These are phyloP conservation scores for Plasmopara muralis DNA, from an alignment of 352 stramenopile genomes.

Conservation along the genomic window DNA sequence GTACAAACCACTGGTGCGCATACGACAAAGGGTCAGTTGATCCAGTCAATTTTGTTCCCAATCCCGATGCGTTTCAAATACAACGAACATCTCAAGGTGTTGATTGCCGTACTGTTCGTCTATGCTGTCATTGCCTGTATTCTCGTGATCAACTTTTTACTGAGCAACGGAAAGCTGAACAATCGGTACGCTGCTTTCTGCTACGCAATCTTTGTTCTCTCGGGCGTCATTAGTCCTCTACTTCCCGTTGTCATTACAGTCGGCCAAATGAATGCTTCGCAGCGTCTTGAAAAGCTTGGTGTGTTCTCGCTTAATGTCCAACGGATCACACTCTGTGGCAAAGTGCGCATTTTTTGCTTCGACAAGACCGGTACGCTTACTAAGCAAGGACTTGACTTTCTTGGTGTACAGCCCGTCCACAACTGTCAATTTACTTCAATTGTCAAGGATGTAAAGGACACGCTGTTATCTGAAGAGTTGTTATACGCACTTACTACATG, in stretches of 20 bases:
- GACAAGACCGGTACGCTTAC: slow-evolving; percentile 92
- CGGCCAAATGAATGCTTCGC: slow-evolving; percentile 75
- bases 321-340: slow-evolving; percentile 43
- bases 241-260: slow-evolving; percentile 87
- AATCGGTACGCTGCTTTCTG: slow-evolving; percentile 64
- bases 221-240: slow-evolving; percentile 69
- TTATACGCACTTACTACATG: slow-evolving; percentile 73
- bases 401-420: slow-evolving; percentile 47
- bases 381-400: slow-evolving; percentile 85
- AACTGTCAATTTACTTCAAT: slow-evolving; percentile 36
- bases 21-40: slow-evolving; percentile 79
- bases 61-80: slow-evolving; percentile 88
- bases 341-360: slow-evolving; percentile 74
- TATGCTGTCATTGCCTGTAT: slow-evolving; percentile 64
- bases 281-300: slow-evolving; percentile 61
- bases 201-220: slow-evolving; percentile 80
- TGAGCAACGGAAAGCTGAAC: slow-evolving; percentile 50
- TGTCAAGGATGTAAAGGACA: slow-evolving; percentile 52
- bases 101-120: slow-evolving; percentile 74
- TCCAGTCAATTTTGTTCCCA: slow-evolving; percentile 83
- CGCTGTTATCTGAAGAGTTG: slow-evolving; percentile 30
- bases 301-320: slow-evolving; percentile 82
- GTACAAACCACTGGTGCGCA: slow-evolving; percentile 78
- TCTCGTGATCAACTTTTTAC: slow-evolving; percentile 66
- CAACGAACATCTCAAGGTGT: slow-evolving; percentile 81